Base-by-base conservation (phyloP, 1,284 basidiomycete species). In the Xerocomus nothofagi region DNA sequence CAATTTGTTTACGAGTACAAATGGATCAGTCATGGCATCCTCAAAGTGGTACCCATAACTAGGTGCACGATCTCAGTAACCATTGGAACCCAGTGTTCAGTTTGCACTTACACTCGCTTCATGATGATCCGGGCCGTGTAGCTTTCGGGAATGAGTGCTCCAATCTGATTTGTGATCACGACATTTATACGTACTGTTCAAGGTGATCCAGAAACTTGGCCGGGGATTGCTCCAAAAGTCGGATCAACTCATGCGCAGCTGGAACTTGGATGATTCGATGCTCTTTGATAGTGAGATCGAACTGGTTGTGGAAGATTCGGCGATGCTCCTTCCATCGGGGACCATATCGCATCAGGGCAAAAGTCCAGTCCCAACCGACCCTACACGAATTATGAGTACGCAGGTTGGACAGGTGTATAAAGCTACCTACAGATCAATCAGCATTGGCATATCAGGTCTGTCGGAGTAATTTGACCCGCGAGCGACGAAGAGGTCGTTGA, bases 341-440 rank as follows among this genome's bases (percentile, higher is more conserved):
- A 3, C 46, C 46, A 34, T 47, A 45, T 17, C 46, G 40, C 46
- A 47, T 47, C 2, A 47, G 42, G 11, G 46, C 31, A 4, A 47
- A 47, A n/a, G 46, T 47, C 46, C 46, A 47, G 41, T 47, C 42
- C 46, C 46, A 47, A 29, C 46, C 46, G 6, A 47, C 46, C 20
- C 46, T 47, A 23, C 23, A 14, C 32, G 11, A 44, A 8, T 20
- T 29, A 18, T 21, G 20, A 36, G 1, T 14, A 17, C 8, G 14
- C 6, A 29, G 6, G 17, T 17, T 7, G 9, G 1, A 17, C 17
- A 6, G 8, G 12, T 6, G 2, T 3, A 39, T 4, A 10, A 18
- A 7, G n/a, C 20, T 21, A 48, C 46, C 20, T 46, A 48, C 41
- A 48, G 33, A 30, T 48, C 46, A n/a, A 47, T 45, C 24, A 47